These are phyloP conservation scores for Paraglomus occultum DNA, from an alignment of 192 early-diverging fungal genomes.

Conservation along the genomic window DNA sequence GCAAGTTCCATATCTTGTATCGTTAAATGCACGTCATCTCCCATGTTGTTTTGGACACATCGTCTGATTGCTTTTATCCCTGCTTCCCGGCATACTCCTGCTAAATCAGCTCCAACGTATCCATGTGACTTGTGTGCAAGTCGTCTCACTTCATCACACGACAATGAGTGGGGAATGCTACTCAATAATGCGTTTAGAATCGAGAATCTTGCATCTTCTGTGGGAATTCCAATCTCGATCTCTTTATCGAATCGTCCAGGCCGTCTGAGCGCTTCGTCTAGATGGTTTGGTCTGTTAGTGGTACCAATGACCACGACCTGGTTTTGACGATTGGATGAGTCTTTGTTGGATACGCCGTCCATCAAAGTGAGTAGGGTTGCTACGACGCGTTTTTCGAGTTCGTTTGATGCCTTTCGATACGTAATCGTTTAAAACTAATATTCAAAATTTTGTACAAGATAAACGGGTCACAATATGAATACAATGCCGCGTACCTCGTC, in stretches of 20 bases:
- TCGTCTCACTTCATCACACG: conserved; percentile 49
- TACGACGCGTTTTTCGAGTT: conserved; percentile 88
- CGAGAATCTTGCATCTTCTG: conserved; percentile 56
- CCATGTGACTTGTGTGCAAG: conserved; percentile 80
- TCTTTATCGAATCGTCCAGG: conserved; percentile 96
- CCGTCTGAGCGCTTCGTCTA: conserved; percentile 88
- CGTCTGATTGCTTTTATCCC: conserved; percentile 76
- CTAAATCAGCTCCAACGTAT: conserved; percentile 97
- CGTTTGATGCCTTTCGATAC: conserved; percentile 57
- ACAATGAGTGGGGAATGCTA: conserved; percentile 67
- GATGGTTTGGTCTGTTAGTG: conserved; percentile 85
- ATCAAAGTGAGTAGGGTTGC: conserved; percentile 92
- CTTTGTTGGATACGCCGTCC: conserved; percentile 65
- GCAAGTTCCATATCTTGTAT: conserved; percentile 58
- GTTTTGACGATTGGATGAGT: conserved; percentile 31
- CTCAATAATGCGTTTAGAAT: conserved; percentile 73
- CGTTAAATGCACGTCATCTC: conserved; percentile 44
- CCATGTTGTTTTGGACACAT: background rate
- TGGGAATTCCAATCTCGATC: conserved; percentile 92
- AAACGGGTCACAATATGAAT: background rate
- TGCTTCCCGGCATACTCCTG: conserved; percentile 82
- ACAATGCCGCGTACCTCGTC: conserved; percentile 56
- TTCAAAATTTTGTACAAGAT: background rate
- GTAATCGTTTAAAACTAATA: conserved; percentile 1
- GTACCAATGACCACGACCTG: conserved; percentile 85